These are phyloP conservation scores for Monosporascus sp. DNA, from an alignment of 2,329 filamentous ascomycete genomes.

Conservation along the genomic window DNA sequence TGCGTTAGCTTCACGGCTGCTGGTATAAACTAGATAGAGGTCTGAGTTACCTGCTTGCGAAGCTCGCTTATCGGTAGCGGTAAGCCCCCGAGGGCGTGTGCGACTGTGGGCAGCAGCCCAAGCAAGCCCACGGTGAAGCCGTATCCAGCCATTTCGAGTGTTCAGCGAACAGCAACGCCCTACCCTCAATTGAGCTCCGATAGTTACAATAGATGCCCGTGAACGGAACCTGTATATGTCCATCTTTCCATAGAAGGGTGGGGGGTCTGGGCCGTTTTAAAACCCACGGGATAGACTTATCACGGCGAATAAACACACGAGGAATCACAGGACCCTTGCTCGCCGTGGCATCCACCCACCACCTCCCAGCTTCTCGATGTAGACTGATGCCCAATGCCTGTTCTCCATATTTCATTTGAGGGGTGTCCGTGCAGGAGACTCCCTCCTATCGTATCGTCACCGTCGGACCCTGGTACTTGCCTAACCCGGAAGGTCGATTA, in stretches of 20 bases:
- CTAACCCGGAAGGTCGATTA: not conserved
- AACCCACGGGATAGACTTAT: not conserved
- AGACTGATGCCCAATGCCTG: not conserved
- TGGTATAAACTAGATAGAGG: too few species aligned
- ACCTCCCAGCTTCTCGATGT: not conserved
- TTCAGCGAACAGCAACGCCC: not conserved
- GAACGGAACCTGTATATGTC: not conserved
- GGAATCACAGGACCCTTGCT: too few species aligned
- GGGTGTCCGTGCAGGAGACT: not conserved
- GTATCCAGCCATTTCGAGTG: not conserved
- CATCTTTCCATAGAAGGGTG: not conserved
- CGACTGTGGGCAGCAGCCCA: not conserved
- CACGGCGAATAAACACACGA: too few species aligned
- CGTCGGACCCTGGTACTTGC: not conserved
- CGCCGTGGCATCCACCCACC: not conserved
- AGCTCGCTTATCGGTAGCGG: not conserved
- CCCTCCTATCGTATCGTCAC: too few species aligned
- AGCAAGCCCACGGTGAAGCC: not conserved
- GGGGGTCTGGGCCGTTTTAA: not conserved
- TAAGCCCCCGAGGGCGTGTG: not conserved
- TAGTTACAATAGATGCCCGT: not conserved
- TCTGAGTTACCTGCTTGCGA: not conserved
- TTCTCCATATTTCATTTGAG: not conserved
- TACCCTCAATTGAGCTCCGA: not conserved
- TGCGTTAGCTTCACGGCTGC: not conserved